Evolutionary conservation across 257 asterid species (phyloP), one percentile per base, ranked within the genome.

Genomic region (Plantago major): DNA sequence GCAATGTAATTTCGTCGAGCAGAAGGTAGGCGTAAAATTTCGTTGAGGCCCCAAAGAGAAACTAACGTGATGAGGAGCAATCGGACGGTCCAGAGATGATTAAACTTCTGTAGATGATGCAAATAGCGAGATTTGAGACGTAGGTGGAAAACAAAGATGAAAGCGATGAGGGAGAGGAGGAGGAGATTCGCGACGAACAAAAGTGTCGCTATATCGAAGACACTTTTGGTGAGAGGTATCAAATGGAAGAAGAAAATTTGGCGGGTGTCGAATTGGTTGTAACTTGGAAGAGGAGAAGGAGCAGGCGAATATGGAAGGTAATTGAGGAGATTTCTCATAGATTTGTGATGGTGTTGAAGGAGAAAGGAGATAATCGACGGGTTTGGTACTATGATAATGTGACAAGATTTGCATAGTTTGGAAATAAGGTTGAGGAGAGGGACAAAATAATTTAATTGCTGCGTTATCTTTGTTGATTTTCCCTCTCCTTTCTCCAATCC

Each of bases 71-170:
- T 83, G 65, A 89, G 97, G 18, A 84, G 78, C 67, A 81, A 75
- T 62, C 92, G 53, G 13, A 83, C 82, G 74, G 77, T 72, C 97
- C 95, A 89, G 42, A 79, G 72, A 0, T 84, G 78, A 71, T 79
- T 89, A 67, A 89, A 87, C 1, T 83, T 74, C 15, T 78, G 83
- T 1, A 89, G 16, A 56, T 78, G 88, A 0, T 63, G 83, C 15
- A 71, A 33, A 9, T 64, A 73, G 6, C 80, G 81, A 0, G 94
- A 87, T 48, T 74, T 72, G 1, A 89, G 6, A 0, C 82, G 70
- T 10, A 87, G 84, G 57, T 76, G 72, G 66, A 89, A 18, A 33
- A 87, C 72, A 46, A 80, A 73, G 9, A 67, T 67, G 26, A 82
- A 11, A 0, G 89, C 75, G 19, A 84, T 37, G 4, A 77, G 7